Base-by-base conservation (phyloP, 345 rosid genomes). In the Camelina hispida region DNA sequence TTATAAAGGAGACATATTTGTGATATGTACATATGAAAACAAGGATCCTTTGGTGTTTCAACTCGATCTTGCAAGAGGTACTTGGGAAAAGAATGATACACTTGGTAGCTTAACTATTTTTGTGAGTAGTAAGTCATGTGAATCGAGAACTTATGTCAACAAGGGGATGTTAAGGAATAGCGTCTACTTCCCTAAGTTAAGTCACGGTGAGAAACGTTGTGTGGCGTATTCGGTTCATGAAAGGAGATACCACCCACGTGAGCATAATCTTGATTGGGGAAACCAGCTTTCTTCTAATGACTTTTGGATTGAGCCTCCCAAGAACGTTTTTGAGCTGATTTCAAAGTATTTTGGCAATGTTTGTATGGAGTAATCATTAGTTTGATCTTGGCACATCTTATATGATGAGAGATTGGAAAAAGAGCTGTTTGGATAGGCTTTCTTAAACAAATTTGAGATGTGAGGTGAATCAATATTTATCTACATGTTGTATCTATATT, bases 271-370 rank as follows among this genome's bases (percentile, higher is more conserved):
- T 35, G 61, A 76, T 4, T 69, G 58, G 58, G 57, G 47, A 68
- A 67, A 58, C 28, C 37, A 68, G 22, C 8, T 11, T 1, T 68
- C 70, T 53, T 62, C 22, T 44, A 65, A 54, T 30, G 16, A 46
- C 35, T 53, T 76, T 54, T 76, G 79, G 79, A 69, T 76, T 15
- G 14, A 76, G 58, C 11, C 79, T 53, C 65, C 79, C 1, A 35
- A 69, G 64, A 62, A 69, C 9, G 44, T 14, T 11, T 35, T 10
- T 0, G 64, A 35, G 64, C 28, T 59, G 17, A 9, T 59, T 59
- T 37, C 5, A 35, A 59, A 37, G 10, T 37, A 5, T 37, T 10
- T 59, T 37, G 28, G 46, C 8, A 58, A 16, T 37, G 64, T 6
- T 17, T 17, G 28, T 35, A 17, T 35, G 43, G 23, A 35, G 44